phyloP scores from a whole-genome alignment of 345 rosid genomes.

The Sonneratia alba region DNA sequence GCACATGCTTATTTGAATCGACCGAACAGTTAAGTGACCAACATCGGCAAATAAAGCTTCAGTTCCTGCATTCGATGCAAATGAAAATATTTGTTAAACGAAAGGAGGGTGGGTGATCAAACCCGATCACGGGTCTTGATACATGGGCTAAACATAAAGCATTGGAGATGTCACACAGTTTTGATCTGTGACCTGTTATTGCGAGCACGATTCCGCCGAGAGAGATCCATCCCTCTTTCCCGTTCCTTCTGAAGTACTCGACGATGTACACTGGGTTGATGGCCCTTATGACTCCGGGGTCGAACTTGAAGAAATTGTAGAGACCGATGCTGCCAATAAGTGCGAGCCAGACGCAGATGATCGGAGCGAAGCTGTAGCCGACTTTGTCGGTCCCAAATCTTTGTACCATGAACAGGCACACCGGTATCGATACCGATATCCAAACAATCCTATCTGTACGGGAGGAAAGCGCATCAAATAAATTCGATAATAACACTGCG shows the following conservation, averaged over 20 bases:
- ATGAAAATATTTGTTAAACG: neutral
- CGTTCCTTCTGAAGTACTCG: slow-evolving; percentile 31
- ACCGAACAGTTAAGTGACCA: slow-evolving; percentile 40
- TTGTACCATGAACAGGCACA: slow-evolving; percentile 34
- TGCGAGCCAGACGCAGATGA: slow-evolving; percentile 31
- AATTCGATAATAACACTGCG: too few species aligned
- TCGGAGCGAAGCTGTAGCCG: slow-evolving; percentile 37
- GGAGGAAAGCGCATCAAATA: neutral
- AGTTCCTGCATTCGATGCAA: slow-evolving; percentile 17
- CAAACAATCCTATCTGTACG: slow-evolving; percentile 29
- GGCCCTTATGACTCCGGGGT: slow-evolving; percentile 27
- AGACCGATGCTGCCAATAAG: slow-evolving; percentile 26
- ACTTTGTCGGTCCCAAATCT: slow-evolving; percentile 43
- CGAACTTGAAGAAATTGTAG: slow-evolving; percentile 30
- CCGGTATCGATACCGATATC: slow-evolving; percentile 31
- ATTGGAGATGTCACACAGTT: neutral
- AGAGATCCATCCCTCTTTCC: slow-evolving; percentile 36
- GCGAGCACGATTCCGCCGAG: slow-evolving; percentile 37
- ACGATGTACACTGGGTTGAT: slow-evolving; percentile 31
- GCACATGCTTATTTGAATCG: slow-evolving; percentile 41
- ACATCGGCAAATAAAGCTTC: slow-evolving; percentile 55
- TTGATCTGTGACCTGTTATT: slow-evolving; percentile 22
- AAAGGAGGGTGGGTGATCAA: neutral
- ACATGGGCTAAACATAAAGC: neutral
- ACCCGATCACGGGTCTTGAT: too few species aligned